Evolutionary conservation across 192 early-diverging fungal genomes (phyloP).

Genomic region (Coemansia sp.): DNA sequence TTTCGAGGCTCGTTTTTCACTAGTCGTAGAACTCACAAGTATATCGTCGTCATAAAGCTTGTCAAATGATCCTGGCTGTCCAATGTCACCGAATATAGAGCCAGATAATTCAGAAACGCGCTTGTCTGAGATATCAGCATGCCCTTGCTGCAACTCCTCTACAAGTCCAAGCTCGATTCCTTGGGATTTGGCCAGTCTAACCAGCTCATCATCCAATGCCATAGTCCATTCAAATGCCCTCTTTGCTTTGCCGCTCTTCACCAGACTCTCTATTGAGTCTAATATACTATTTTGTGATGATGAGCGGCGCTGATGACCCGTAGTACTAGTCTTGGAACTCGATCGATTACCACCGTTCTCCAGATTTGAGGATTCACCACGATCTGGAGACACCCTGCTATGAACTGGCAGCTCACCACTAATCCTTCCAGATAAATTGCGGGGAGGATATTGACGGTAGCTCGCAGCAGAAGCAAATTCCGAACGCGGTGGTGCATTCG

Average conservation of each 20-base stretch:
- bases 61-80: slow-evolving; percentile 37
- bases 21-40: not conserved
- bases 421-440: not conserved
- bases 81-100: slow-evolving; percentile 44
- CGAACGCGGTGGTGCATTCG: not conserved
- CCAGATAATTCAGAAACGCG: not conserved
- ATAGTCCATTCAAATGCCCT: slow-evolving; percentile 43
- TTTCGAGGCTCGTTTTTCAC: not conserved
- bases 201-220: slow-evolving; percentile 16
- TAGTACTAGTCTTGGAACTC: not conserved
- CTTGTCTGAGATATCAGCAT: too few species aligned
- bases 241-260: slow-evolving; percentile 43
- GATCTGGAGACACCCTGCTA: not conserved
- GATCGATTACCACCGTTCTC: not conserved
- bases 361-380: not conserved
- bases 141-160: not conserved
- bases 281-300: slow-evolving; percentile 32
- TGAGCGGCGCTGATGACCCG: slow-evolving; percentile 12
- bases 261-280: slow-evolving; percentile 34
- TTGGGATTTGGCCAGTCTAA: slow-evolving; percentile 21
- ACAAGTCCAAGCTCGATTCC: slow-evolving; percentile 33
- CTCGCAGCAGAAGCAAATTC: slow-evolving; percentile 4
- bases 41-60: slow-evolving; percentile 41
- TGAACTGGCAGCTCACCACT: not conserved
- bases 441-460: not conserved